Percentiles rank a stretch among this genome's conserved stretches.
phyloP scores from a whole-genome alignment of 305 asterid species.

The Salvia sclarea region DNA sequence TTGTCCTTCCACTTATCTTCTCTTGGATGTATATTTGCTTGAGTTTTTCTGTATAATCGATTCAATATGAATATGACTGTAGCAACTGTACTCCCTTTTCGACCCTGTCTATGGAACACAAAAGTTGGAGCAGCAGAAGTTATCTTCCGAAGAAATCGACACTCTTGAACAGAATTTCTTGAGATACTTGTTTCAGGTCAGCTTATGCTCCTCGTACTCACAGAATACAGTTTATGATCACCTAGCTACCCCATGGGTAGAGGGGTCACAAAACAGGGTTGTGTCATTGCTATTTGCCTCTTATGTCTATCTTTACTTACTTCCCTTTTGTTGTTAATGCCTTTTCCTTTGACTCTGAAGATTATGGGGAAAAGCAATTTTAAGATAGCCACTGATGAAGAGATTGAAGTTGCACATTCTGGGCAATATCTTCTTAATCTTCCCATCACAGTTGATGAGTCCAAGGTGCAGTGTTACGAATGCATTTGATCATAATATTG shows the following conservation, averaged over 20 bases:
- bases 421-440: constrained; percentile 97
- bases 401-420: constrained; percentile 84
- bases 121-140: constrained; percentile 86
- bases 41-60: constrained; percentile 2
- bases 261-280: neutral
- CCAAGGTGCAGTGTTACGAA: constrained; percentile 58
- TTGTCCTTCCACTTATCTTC: neutral
- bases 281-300: neutral
- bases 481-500: constrained; percentile 6
- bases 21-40: neutral
- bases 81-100: constrained; percentile 96
- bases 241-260: constrained; percentile 15
- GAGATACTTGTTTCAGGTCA: constrained; percentile 81
- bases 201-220: constrained; percentile 20
- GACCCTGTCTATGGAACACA: constrained; percentile 87
- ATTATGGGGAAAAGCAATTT: constrained; percentile 94
- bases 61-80: constrained; percentile 39
- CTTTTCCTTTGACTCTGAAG: constrained; percentile 42
- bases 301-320: constrained; percentile 12
- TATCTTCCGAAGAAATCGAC: constrained; percentile 71
- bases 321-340: constrained; percentile 6
- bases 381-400: constrained; percentile 82
- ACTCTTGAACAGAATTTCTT: constrained; percentile 88
- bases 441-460: constrained; percentile 89
- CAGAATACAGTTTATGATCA: neutral